A percentile compares a stretch with the other conserved stretches of the same genome.
Conservation (phyloP, 1,139 yeast genomes). For the Magnusiomyces ingens region DNA sequence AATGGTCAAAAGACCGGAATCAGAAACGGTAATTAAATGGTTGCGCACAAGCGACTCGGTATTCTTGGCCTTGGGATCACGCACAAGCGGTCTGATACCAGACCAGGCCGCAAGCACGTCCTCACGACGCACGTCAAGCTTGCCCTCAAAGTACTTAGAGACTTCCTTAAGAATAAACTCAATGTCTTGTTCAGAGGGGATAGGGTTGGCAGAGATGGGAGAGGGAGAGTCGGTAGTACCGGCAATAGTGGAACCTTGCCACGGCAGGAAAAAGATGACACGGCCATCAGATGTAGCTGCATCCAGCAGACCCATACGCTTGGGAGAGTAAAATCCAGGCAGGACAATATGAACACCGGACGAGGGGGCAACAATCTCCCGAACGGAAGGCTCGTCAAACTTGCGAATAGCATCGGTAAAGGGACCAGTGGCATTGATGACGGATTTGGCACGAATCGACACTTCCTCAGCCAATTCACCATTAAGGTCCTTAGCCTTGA, state of each 20-base stretch:
- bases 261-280: constrained; percentile 93
- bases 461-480: constrained; percentile 32
- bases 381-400: constrained; percentile 56
- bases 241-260: constrained; percentile 96
- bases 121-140: constrained; percentile 80
- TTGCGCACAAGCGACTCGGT: constrained; percentile 83
- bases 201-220: constrained; percentile 53
- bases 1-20: constrained; percentile 73
- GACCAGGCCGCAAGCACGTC: constrained; percentile 96
- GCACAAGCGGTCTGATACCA: constrained; percentile 91
- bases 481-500: constrained; percentile 67
- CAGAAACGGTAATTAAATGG: constrained; percentile 70
- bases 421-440: constrained; percentile 94
- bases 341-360: constrained; percentile 89
- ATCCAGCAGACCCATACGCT: constrained; percentile 80
- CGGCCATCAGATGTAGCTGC: constrained; percentile 93
- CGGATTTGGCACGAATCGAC: constrained; percentile 59
- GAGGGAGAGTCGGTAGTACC: constrained; percentile 94
- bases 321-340: constrained; percentile 90
- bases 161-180: constrained; percentile 81
- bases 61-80: constrained; percentile 65
- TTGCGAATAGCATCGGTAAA: constrained; percentile 78
- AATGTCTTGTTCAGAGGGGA: constrained; percentile 84
- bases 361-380: constrained; percentile 88
- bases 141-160: constrained; percentile 68